Evolutionary conservation across 2,329 filamentous ascomycete genomes (phyloP).

Genomic region (Pseudogymnoascus sp.): DNA sequence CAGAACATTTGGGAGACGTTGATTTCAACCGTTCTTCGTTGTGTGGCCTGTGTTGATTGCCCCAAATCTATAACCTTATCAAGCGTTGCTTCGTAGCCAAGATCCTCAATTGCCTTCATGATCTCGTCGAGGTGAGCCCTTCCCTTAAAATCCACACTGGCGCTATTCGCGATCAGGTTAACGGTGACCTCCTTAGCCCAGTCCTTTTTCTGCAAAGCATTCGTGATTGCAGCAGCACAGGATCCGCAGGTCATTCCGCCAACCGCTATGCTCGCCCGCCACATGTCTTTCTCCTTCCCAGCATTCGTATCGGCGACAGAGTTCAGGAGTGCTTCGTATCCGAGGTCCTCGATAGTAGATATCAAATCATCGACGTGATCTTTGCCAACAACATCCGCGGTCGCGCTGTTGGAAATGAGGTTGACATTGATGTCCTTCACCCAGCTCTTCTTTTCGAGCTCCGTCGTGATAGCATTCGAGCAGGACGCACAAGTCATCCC

Average conservation of each 20-base stretch:
- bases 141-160: conserved; percentile 39
- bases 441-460: conserved; percentile 39
- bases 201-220: conserved; percentile 38
- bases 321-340: conserved; percentile 58
- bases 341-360: conserved; percentile 51
- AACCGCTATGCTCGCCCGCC: conserved; percentile 44
- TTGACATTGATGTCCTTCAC: conserved; percentile 44
- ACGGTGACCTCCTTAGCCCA: conserved; percentile 42
- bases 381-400: conserved; percentile 38
- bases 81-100: conserved; percentile 60
- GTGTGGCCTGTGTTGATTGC: not conserved
- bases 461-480: conserved; percentile 40
- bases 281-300: conserved; percentile 26
- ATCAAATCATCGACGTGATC: conserved; percentile 38
- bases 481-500: conserved; percentile 54
- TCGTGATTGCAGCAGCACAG: conserved; percentile 43
- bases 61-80: conserved; percentile 35
- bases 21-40: conserved; percentile 52
- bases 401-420: conserved; percentile 46
- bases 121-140: conserved; percentile 39
- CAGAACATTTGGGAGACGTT: conserved; percentile 68
- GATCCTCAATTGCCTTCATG: conserved; percentile 45
- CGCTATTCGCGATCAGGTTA: conserved; percentile 47
- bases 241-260: conserved; percentile 52
- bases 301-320: conserved; percentile 28